A percentile compares a stretch with the other conserved stretches of the same genome.
phyloP scores from a whole-genome alignment of 768 basidiomycete species.

The Termitomyces sp. region DNA sequence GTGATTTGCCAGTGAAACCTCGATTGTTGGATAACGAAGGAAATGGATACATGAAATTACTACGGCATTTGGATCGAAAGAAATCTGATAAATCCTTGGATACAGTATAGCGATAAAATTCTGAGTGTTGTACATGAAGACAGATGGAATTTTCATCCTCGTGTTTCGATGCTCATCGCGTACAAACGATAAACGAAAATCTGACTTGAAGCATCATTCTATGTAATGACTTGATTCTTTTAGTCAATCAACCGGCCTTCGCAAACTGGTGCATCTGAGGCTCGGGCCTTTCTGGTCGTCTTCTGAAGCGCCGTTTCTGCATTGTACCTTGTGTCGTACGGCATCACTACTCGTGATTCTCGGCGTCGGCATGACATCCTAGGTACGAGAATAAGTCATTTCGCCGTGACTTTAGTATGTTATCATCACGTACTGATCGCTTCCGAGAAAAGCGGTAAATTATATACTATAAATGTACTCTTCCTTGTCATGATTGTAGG shows the following conservation, averaged over 20 bases:
- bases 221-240: neutral
- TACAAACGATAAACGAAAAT: neutral
- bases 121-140: neutral
- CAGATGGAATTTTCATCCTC: neutral
- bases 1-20: neutral
- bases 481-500: neutral
- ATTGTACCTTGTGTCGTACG: too few relatives aligned
- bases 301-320: neutral
- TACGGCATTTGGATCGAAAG: neutral
- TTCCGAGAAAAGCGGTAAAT: too few relatives aligned
- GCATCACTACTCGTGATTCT: neutral
- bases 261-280: neutral
- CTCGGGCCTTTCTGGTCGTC: neutral
- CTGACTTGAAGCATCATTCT: neutral
- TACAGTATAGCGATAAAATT: neutral
- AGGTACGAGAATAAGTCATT: neutral
- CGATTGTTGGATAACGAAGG: neutral
- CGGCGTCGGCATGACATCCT: neutral
- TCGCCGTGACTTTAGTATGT: neutral
- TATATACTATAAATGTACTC: neutral
- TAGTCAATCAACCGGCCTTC: neutral
- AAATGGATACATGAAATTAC: neutral
- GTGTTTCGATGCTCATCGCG: neutral
- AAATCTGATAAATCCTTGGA: neutral
- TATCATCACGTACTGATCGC: neutral